Base-by-base conservation (phyloP, 2,329 filamentous ascomycete species). In the Niveomyces coronatus region DNA sequence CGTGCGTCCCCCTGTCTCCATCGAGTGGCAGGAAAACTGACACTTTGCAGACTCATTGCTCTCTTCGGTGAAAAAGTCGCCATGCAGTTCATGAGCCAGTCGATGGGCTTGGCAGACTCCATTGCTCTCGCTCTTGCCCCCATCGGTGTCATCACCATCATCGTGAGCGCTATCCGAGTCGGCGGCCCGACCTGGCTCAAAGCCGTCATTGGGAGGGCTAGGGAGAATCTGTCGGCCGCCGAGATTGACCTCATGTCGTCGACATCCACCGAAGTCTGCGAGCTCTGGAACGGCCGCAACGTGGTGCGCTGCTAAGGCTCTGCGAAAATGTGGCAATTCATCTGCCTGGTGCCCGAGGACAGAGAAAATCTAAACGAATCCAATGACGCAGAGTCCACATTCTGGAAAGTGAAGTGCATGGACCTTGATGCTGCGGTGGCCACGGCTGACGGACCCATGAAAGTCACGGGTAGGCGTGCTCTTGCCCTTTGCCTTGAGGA, bases 21-120 rank as follows among this genome's bases (percentile, higher is more conserved):
- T n/a, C n/a, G n/a, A 16, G 10, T 15, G 5, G 14, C 16, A 16
- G 4, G 6, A 17, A 14, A 16, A 14, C 18, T 31, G 15, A 14
- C 15, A 31, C 16, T 16, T 32, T 13, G 4, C 14, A 50, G 48
- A 8, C 26, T 51, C 2, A 30, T 53, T 0, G 39, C 49, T 0
- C 49, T 53, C 3, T 70, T 70, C 26, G 67, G 65, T 1, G 65
- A 70, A 28, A 53, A 58, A 15, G 57, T 67, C 4, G 63, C 64
- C 0, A 68, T 62, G 47, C 66, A 70, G 45, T 70, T 65, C 38
- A 55, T 70, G 18, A 67, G 62, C 32, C 57, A 67, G 23, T 59
- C 60, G 0, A 53, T 62, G 3, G 56, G 52, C 3, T 50, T 56
- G 31, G 47, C 61, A 0, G 68, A 71, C 27, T 60, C 61, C 26